These are phyloP conservation scores for Boletus vinaceobasis DNA, from an alignment of 768 basidiomycete genomes.

Conservation along the genomic window DNA sequence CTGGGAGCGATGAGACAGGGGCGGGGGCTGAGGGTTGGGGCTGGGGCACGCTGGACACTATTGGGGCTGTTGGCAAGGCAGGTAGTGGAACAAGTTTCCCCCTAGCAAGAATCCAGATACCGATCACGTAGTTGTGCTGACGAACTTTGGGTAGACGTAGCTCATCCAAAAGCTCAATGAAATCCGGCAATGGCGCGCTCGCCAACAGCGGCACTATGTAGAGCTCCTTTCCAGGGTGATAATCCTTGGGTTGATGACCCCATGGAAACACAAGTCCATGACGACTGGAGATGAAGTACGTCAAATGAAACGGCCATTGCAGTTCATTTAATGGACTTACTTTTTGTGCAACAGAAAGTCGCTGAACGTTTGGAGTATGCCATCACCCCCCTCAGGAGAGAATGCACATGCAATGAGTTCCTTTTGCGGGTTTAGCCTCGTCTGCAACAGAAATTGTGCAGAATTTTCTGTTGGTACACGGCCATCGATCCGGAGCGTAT, in stretches of 20 bases:
- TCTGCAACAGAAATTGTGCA: conserved; percentile 73
- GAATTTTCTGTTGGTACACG: conserved; percentile 78
- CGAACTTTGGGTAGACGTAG: conserved; percentile 65
- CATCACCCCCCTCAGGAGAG: conserved; percentile 46
- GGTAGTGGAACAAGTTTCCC: conserved; percentile 63
- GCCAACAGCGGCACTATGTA: conserved; percentile 79
- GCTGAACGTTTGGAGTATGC: conserved; percentile 55
- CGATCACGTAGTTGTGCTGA: conserved; percentile 65
- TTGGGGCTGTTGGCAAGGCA: conserved; percentile 15
- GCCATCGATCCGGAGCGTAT: conserved; percentile 73
- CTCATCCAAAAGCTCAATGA: conserved; percentile 77
- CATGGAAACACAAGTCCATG: conserved; percentile 87
- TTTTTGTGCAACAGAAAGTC: conserved; percentile 70
- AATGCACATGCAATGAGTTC: conserved; percentile 80
- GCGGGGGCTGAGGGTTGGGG: conserved; percentile 14
- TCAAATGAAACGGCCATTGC: conserved; percentile 11
- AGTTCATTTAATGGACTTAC: conserved; percentile 40
- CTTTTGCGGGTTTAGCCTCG: conserved; percentile 69
- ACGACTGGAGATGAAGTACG: conserved; percentile 47
- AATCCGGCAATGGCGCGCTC: conserved; percentile 72
- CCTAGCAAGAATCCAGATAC: conserved; percentile 82
- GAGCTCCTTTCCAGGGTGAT: conserved; percentile 77
- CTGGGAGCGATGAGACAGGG: conserved; percentile 18
- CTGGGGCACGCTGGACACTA: conserved; percentile 9
- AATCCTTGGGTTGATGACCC: conserved; percentile 70